A percentile compares a stretch with the other conserved stretches of the same genome.
phyloP scores from a whole-genome alignment of 805 yeast species.

The Diddensiella santjacobensis region DNA sequence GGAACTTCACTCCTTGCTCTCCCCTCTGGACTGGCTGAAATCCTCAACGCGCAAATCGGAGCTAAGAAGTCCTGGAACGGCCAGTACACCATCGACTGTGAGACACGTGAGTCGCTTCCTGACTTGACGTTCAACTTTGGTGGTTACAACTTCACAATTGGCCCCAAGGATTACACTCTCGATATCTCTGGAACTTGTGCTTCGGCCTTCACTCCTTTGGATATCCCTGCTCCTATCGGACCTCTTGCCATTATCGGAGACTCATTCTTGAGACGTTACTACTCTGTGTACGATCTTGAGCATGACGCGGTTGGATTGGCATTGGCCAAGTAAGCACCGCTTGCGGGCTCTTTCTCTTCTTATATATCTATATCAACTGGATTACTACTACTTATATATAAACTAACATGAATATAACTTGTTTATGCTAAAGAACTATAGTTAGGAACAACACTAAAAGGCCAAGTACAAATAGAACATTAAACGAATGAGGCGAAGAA shows the following conservation, averaged over 20 bases:
- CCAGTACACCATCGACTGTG: constrained; percentile 93
- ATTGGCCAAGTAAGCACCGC: constrained; percentile 40
- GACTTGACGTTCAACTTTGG: constrained; percentile 86
- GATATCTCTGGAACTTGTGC: constrained; percentile 95
- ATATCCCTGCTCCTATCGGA: constrained; percentile 94
- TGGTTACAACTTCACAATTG: constrained; percentile 87
- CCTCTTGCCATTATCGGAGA: constrained; percentile 96
- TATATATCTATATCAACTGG: background rate
- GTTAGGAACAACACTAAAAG: background rate
- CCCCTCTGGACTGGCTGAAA: constrained; percentile 94
- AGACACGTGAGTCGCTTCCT: constrained; percentile 74
- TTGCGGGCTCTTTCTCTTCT: background rate
- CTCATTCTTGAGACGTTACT: constrained; percentile 92
- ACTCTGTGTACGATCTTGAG: constrained; percentile 89
- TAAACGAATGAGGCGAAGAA: background rate
- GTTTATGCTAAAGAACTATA: background rate
- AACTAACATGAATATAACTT: too few relatives aligned
- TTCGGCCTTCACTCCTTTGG: constrained; percentile 96
- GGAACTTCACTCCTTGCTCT: constrained; percentile 95
- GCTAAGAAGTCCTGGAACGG: constrained; percentile 98
- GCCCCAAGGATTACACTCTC: constrained; percentile 87
- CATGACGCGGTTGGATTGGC: constrained; percentile 95
- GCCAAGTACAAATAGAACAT: background rate
- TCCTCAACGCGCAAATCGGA: constrained; percentile 91
- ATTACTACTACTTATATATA: too few relatives aligned